Evolutionary conservation across 2,329 filamentous ascomycete species (phyloP).

Genomic region (Biscogniauxia sp.): DNA sequence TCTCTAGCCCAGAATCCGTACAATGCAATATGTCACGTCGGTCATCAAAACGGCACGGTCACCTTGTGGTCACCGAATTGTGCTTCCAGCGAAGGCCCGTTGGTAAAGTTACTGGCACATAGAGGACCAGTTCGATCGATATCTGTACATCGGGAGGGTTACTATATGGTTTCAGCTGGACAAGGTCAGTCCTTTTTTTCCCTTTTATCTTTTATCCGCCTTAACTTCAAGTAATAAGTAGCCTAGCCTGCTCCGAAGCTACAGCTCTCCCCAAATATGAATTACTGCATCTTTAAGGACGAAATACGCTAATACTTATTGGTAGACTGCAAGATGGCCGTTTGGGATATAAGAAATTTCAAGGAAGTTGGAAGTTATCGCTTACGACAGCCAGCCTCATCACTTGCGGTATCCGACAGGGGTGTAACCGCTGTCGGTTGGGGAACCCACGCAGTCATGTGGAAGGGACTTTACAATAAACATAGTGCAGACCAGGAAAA

Average conservation of each 20-base stretch:
- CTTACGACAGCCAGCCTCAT: slow-evolving; percentile 76
- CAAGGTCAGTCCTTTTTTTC: slow-evolving; percentile 65
- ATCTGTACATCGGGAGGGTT: slow-evolving; percentile 82
- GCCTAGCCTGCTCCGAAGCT: no score
- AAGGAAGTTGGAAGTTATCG: slow-evolving; percentile 89
- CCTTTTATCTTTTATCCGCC: slow-evolving; percentile 25
- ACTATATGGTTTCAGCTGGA: slow-evolving; percentile 93
- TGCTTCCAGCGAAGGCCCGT: slow-evolving; percentile 55
- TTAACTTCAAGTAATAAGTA: slow-evolving; percentile 34
- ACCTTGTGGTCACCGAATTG: slow-evolving; percentile 94
- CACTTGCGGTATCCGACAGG: slow-evolving; percentile 83
- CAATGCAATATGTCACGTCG: slow-evolving; percentile 88
- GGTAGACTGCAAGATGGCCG: slow-evolving; percentile 26
- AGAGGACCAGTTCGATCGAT: slow-evolving; percentile 82
- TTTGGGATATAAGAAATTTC: slow-evolving; percentile 91
- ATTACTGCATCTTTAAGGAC: no score
- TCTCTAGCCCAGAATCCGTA: slow-evolving; percentile 84
- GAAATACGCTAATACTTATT: background rate
- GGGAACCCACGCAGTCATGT: slow-evolving; percentile 85
- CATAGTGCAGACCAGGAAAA: slow-evolving; percentile 69
- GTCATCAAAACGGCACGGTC: slow-evolving; percentile 92
- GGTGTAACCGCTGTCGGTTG: slow-evolving; percentile 86
- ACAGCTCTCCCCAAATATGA: no score
- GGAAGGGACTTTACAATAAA: slow-evolving; percentile 85
- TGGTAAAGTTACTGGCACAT: slow-evolving; percentile 90